Evolutionary conservation across 371 early-diverging fungal species (phyloP).

Genomic region (Funneliformis caledonium): DNA sequence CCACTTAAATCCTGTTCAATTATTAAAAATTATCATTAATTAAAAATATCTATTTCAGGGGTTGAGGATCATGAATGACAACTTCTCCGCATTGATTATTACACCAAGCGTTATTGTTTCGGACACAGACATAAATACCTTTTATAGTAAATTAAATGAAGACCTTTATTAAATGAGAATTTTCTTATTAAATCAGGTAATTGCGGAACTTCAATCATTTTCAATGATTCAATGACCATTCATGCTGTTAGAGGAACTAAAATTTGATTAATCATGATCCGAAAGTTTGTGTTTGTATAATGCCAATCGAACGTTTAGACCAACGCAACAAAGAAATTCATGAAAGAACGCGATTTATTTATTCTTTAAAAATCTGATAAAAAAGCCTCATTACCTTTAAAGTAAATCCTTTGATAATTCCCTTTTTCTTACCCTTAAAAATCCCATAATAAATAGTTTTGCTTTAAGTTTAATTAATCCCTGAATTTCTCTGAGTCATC

Average conservation of each 20-base stretch:
- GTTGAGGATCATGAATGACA: no score
- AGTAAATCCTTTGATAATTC: not conserved
- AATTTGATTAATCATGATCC: not conserved
- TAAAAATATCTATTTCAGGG: not conserved
- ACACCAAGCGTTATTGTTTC: not conserved
- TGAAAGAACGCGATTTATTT: not conserved
- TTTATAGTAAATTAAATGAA: not conserved
- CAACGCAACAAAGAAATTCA: not conserved
- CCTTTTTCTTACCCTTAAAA: not conserved
- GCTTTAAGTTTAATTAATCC: not conserved
- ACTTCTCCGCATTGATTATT: not conserved
- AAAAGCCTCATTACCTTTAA: not conserved
- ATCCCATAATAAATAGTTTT: not conserved
- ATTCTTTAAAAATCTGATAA: not conserved
- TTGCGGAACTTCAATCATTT: not conserved
- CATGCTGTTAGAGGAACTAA: not conserved
- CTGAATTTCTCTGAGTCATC: constrained; percentile 1
- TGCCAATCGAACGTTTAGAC: not conserved
- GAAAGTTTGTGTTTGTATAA: no score
- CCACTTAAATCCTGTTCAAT: not conserved
- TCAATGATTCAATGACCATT: not conserved
- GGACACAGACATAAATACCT: not conserved
- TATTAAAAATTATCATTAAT: not conserved
- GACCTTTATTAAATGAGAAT: not conserved
- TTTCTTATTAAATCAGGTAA: not conserved